phyloP scores from a whole-genome alignment of 768 basidiomycete species.

The Tricholoma matsutake region DNA sequence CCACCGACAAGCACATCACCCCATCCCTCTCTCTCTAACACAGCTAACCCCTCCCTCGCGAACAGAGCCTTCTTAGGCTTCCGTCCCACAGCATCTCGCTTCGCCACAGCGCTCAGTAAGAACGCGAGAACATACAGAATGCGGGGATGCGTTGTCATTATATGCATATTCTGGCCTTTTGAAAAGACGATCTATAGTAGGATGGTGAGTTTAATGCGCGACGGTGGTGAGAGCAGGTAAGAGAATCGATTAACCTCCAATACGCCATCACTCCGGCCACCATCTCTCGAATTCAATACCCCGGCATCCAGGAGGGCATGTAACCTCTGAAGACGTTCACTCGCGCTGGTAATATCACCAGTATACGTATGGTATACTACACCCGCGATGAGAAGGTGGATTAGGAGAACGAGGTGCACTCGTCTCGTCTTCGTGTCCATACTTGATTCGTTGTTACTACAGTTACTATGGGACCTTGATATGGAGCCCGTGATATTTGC shows the following conservation, averaged over 20 bases:
- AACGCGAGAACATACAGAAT: slow-evolving; percentile 62
- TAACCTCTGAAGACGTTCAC: slow-evolving; percentile 51
- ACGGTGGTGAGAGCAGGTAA: neutral
- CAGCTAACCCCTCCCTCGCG: slow-evolving; percentile 56
- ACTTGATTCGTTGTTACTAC: slow-evolving; percentile 8
- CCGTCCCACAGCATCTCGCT: slow-evolving; percentile 70
- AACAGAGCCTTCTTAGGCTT: slow-evolving; percentile 73
- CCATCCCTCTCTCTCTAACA: slow-evolving; percentile 44
- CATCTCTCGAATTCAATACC: slow-evolving; percentile 28
- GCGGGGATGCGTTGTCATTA: slow-evolving; percentile 68
- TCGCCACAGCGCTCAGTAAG: slow-evolving; percentile 61
- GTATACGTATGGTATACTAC: slow-evolving; percentile 61
- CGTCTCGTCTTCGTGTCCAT: slow-evolving; percentile 13
- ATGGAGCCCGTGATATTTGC: neutral
- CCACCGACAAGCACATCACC: slow-evolving; percentile 37
- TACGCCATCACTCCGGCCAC: slow-evolving; percentile 30
- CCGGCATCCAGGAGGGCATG: slow-evolving; percentile 69
- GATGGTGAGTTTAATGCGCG: slow-evolving; percentile 18
- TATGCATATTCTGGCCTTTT: slow-evolving; percentile 27
- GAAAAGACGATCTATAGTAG: slow-evolving; percentile 33
- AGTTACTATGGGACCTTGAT: neutral
- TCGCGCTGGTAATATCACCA: slow-evolving; percentile 45
- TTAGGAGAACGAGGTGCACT: slow-evolving; percentile 24
- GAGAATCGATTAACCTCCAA: slow-evolving; percentile 24
- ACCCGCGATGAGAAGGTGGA: slow-evolving; percentile 62